These are phyloP conservation scores for Orbilia blumenaviensis DNA, from an alignment of 2,329 filamentous ascomycete species.

Conservation along the genomic window DNA sequence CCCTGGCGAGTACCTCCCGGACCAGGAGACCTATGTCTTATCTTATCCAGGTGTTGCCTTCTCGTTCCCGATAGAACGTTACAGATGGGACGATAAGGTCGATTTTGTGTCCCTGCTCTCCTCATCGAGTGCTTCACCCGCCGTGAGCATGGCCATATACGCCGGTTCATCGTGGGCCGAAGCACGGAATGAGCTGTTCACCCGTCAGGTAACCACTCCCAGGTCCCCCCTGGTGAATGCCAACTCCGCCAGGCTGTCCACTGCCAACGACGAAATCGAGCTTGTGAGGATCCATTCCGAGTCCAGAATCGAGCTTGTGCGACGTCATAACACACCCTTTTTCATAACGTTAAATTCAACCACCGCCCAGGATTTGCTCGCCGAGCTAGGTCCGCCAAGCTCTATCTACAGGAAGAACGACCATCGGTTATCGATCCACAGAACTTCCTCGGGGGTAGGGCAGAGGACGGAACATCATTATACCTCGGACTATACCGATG, in stretches of 20 bases:
- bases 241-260: slow-evolving; percentile 55
- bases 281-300: slow-evolving; percentile 79
- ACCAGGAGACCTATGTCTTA: slow-evolving; percentile 80
- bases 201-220: slow-evolving; percentile 75
- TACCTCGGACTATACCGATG: slow-evolving; percentile 69
- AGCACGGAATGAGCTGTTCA: slow-evolving; percentile 79
- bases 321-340: slow-evolving; percentile 73
- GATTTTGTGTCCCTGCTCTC: slow-evolving; percentile 89
- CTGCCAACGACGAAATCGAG: slow-evolving; percentile 86
- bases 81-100: slow-evolving; percentile 63
- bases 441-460: slow-evolving; percentile 59
- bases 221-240: slow-evolving; percentile 72
- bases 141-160: slow-evolving; percentile 89
- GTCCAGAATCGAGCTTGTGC: slow-evolving; percentile 79
- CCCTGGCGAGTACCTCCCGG: slow-evolving; percentile 85
- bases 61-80: slow-evolving; percentile 77
- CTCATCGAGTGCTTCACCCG: slow-evolving; percentile 77
- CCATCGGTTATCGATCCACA: slow-evolving; percentile 86
- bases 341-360: slow-evolving; percentile 83
- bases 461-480: slow-evolving; percentile 50
- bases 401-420: slow-evolving; percentile 93
- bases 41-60: slow-evolving; percentile 96
- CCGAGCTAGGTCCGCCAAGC: slow-evolving; percentile 90
- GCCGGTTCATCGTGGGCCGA: slow-evolving; percentile 90
- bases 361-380: slow-evolving; percentile 87